Conservation (phyloP, 2,329 filamentous ascomycete genomes). For the Fusarium algeriense region DNA sequence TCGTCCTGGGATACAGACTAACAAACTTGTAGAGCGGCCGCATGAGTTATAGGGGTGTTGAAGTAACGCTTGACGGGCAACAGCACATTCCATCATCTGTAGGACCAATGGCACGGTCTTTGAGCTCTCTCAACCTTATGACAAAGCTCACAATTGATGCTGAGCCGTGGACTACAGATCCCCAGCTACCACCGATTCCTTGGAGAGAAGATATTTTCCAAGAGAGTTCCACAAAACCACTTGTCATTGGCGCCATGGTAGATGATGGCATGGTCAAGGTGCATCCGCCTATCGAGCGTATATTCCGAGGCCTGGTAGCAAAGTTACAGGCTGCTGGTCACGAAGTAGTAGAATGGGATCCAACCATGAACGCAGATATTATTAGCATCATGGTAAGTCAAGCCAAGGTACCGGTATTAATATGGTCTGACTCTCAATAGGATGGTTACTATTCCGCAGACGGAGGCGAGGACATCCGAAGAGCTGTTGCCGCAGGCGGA, state of each 20-base stretch:
- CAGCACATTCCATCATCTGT: neutral
- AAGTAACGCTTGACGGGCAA: neutral
- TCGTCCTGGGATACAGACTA: neutral
- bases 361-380: neutral
- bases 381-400: neutral
- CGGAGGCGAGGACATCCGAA: neutral
- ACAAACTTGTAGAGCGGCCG: neutral
- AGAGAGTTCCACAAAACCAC: rapidly evolving
- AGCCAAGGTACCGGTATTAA: rapidly evolving
- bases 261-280: neutral
- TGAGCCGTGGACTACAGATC: neutral
- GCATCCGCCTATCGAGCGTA: neutral
- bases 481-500: neutral
- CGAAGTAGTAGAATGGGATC: neutral
- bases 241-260: neutral
- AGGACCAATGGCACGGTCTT: neutral
- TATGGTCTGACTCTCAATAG: rapidly evolving
- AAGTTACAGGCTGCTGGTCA: neutral
- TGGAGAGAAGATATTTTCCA: neutral
- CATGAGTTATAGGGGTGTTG: neutral
- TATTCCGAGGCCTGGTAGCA: neutral
- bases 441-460: neutral
- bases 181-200: neutral
- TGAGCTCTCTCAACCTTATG: neutral
- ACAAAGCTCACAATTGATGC: neutral